phyloP scores from a whole-genome alignment of 768 basidiomycete species.

The Panus rudis region DNA sequence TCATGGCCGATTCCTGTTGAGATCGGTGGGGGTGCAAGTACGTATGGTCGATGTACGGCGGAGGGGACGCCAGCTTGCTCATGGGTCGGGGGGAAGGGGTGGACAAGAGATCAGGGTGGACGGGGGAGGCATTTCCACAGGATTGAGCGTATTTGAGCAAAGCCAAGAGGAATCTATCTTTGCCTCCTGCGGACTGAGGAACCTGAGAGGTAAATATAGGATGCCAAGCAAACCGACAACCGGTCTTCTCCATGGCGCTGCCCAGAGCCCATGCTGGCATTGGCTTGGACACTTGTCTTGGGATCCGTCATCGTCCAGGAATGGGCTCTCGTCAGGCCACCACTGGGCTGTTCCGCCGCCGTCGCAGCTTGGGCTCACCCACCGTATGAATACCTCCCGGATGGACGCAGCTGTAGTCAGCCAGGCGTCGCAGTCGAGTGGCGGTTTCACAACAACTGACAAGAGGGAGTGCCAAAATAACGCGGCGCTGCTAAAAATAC shows the following conservation, averaged over 20 bases:
- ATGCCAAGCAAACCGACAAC: conserved; percentile 30
- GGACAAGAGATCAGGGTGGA: conserved; percentile 7
- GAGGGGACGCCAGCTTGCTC: conserved; percentile 15
- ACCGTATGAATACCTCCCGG: too few relatives aligned
- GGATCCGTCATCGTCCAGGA: too few relatives aligned
- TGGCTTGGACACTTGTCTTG: neutral
- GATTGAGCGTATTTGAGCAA: conserved; percentile 30
- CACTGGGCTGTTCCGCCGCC: too few relatives aligned
- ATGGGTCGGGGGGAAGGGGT: conserved; percentile 18
- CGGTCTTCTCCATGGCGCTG: conserved; percentile 21
- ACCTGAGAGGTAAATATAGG: conserved; percentile 34
- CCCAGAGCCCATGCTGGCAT: neutral
- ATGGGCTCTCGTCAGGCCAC: too few relatives aligned
- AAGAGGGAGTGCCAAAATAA: too few relatives aligned
- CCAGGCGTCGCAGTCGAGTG: too few relatives aligned
- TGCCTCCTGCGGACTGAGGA: conserved; percentile 23
- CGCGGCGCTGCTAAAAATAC: too few relatives aligned
- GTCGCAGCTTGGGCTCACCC: too few relatives aligned
- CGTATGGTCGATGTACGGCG: conserved; percentile 9
- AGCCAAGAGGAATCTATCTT: conserved; percentile 44
- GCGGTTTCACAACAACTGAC: too few relatives aligned
- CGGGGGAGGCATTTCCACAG: conserved; percentile 18
- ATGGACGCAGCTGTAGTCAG: too few relatives aligned
- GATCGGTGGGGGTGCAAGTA: conserved; percentile 2
- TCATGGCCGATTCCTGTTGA: conserved; percentile 17